Evolutionary conservation across 2,329 filamentous ascomycete genomes (phyloP), one percentile per base, ranked within the genome.

Genomic region (Gaeumannomyces sp.): DNA sequence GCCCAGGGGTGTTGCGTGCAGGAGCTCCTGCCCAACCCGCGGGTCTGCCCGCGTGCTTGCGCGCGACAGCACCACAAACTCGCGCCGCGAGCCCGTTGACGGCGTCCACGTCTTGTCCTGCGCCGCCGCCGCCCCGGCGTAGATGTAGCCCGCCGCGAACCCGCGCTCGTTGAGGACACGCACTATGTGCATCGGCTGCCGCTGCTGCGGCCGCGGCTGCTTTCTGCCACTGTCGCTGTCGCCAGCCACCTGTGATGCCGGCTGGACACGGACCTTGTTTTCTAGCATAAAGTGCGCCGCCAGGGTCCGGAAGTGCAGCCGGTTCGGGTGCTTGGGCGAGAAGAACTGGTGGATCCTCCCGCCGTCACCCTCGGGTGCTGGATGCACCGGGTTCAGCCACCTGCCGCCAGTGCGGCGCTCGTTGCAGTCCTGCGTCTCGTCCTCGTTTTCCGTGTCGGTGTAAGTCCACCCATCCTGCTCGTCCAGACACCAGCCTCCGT

Each of bases 11-110:
- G 62, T 64, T 13, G 62, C 62, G 33, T 59, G 56, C 14, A 64
- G 62, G 22, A 64, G 62, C 62, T 64, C 62, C 56, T 64, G 62
- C 13, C 62, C 62, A 22, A 64, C 57, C 11, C 56, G 56, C 14
- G 62, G 62, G 62, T 64, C 62, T 14, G 62, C 27, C 27, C 56
- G n/a, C 4, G 62, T 38, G 27, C 62, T 57, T 11, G 53, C 56
- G 22, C 62, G n/a, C 1, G 62, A 64, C 2, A 64, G 33, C 29
- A 64, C 62, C 29, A 64, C 56, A 31, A 64, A 64, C 56, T 64
- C 62, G 4, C 35, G 56, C 14, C 38, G 38, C 14, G 38, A 16
- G 14, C 16, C 38, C 14, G 38, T 11, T 11, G 38, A 19, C 16
- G 38, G 16, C 16, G 19, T 60, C 56, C 31, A 50, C 4, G 33